Evolutionary conservation across 148 eudicot species (phyloP).

Genomic region (Suaeda aralocaspica): DNA sequence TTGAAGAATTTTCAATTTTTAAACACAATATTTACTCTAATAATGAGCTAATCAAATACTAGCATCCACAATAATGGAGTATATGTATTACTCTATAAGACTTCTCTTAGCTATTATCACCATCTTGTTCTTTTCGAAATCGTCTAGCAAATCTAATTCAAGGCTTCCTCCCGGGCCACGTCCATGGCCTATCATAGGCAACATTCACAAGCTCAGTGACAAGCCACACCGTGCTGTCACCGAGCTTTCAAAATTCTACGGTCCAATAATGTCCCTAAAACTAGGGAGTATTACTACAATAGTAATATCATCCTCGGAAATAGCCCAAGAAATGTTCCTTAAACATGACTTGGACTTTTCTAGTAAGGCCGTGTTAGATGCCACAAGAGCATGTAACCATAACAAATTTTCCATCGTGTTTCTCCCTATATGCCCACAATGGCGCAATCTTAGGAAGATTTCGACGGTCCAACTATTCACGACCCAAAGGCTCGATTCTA

Average conservation of each 20-base stretch:
- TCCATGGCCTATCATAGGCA: slow-evolving; percentile 42
- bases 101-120: background rate
- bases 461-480: slow-evolving; percentile 22
- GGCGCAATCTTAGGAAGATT: slow-evolving; percentile 26
- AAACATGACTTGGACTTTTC: slow-evolving; percentile 26
- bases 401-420: slow-evolving; percentile 18
- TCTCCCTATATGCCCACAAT: slow-evolving; percentile 17
- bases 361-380: slow-evolving; percentile 12
- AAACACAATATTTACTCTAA: no score
- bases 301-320: slow-evolving; percentile 28
- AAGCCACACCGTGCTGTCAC: slow-evolving; percentile 37
- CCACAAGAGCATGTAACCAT: background rate
- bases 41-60: no score
- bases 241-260: slow-evolving; percentile 31
- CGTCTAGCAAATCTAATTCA: background rate
- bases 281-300: slow-evolving; percentile 37
- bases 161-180: slow-evolving; percentile 44
- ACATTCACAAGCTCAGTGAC: slow-evolving; percentile 30
- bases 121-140: background rate
- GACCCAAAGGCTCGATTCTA: slow-evolving; percentile 10
- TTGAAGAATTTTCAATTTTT: no score
- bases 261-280: slow-evolving; percentile 45
- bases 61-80: no score
- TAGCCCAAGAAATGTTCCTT: slow-evolving; percentile 27
- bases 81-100: background rate